Evolutionary conservation across 139 green algal genomes (phyloP).

Genomic region (Zygnema circumcarinatum): DNA sequence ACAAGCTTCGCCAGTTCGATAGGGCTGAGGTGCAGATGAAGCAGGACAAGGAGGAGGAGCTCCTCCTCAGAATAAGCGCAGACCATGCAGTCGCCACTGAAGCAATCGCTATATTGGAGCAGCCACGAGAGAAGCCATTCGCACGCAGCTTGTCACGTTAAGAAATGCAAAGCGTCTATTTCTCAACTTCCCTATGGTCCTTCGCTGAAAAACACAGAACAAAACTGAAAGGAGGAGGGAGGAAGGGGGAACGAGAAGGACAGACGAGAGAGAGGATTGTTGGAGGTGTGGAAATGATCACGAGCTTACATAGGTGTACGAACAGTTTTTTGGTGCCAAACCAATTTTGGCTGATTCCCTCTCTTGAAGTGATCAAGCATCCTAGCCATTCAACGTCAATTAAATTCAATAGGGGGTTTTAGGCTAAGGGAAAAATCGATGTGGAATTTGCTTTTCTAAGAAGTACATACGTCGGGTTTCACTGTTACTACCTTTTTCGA

Average conservation of each 20-base stretch:
- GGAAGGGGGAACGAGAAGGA: neutral
- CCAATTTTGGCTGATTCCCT: too few relatives aligned
- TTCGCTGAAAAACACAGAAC: neutral
- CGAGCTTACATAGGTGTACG: neutral
- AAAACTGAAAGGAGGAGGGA: neutral
- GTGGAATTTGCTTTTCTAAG: too few relatives aligned
- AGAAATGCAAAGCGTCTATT: too few relatives aligned
- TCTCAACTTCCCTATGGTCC: too few relatives aligned
- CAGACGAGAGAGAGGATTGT: neutral
- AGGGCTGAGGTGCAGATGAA: neutral
- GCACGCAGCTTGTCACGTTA: too few relatives aligned
- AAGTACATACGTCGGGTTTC: too few relatives aligned
- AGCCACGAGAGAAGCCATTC: neutral
- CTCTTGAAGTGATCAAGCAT: neutral
- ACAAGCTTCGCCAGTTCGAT: neutral
- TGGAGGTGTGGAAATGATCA: neutral
- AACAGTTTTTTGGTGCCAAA: neutral
- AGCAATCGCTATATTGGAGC: neutral
- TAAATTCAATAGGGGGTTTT: neutral
- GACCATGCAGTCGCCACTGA: neutral
- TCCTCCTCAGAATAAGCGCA: neutral
- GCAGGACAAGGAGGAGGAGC: neutral
- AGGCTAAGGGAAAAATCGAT: neutral
- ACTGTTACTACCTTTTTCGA: too few relatives aligned
- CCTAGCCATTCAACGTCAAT: neutral